Evolutionary conservation across 2,329 filamentous ascomycete species (phyloP).

Genomic region (Colletotrichum godetiae): DNA sequence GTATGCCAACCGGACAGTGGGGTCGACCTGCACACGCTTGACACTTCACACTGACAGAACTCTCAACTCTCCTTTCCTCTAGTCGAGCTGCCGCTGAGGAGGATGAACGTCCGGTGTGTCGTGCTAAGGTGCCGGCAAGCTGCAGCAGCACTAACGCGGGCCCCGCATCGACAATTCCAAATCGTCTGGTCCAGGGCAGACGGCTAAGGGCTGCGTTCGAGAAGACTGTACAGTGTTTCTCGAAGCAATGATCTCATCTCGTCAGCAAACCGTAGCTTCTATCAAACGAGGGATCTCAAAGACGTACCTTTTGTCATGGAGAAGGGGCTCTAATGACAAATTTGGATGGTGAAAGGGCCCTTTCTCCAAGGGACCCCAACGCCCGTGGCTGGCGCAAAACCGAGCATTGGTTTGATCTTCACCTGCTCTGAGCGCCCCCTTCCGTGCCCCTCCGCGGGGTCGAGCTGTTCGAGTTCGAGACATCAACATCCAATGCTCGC

Average conservation of each 20-base stretch:
- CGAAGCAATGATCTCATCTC: conserved; percentile 2
- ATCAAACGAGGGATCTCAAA: neutral
- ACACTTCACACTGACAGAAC: neutral
- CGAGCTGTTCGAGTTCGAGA: conserved; percentile 22
- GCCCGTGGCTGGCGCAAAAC: neutral
- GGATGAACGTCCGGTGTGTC: neutral
- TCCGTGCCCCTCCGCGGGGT: conserved; percentile 20
- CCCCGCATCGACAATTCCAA: conserved; percentile 33
- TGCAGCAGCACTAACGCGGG: conserved; percentile 23
- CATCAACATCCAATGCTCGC: conserved; percentile 10
- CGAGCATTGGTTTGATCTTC: conserved; percentile 16
- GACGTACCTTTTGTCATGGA: neutral
- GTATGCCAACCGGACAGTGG: neutral
- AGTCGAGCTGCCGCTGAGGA: conserved; percentile 10
- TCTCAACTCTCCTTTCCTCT: neutral
- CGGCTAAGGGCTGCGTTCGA: conserved; percentile 4
- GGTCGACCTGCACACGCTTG: neutral
- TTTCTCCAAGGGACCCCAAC: neutral
- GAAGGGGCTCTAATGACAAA: conserved; percentile 15
- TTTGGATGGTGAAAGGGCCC: neutral
- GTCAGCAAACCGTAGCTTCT: conserved; percentile 5
- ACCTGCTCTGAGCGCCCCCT: neutral
- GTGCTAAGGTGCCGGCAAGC: conserved; percentile 23
- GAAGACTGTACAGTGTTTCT: conserved; percentile 2
- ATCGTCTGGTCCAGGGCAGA: conserved; percentile 20